Base-by-base conservation (phyloP, 108 stramenopile genomes). In the Pelagomonas calceolata region DNA sequence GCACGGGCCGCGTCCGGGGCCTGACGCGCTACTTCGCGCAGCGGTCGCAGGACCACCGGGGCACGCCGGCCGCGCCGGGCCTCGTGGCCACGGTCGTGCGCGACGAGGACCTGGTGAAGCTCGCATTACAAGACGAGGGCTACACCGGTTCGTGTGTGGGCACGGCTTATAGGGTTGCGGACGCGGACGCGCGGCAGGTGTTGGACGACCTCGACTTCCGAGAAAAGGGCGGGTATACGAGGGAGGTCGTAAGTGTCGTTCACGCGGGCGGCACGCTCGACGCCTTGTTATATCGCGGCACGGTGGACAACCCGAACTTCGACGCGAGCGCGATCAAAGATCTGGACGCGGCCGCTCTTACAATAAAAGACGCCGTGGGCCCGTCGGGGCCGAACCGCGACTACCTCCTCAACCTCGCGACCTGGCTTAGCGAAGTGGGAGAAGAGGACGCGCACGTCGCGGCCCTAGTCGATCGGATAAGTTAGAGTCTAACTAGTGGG, bases 191-290 rank as follows among this genome's bases (percentile, higher is more conserved):
- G 16, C 4, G 18, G 30, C 45, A 30, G 10, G 68, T 74, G 15
- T 14, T 74, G 18, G 73, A 65, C 44, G 46, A 68, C 34, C 37
- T 74, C 9, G 73, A 74, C 46, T 63, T 66, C 66, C 67, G 73
- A 4, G 73, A 74, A 45, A 65, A 66, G 66, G 73, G 73, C 45
- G 73, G 73, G 12, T 74, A 74, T 36, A 34, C 34, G 14, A 67
- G 73, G 44, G 31, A 68, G 15, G 7, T 64, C 46, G 34, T 35
- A 0, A 32, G 30, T 29, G 73, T 74, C 32, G 31, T 31, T 30
- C 37, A 68, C n/a, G 32, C 4, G 0, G 10, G 32, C 32, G 73
- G 45, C 30, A 0, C 66, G 18, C 26, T 32, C 51, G 33, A 74
- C 34, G 30, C 37, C 7, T 26, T 60, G 3, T 17, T 60, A 3